Conservation (phyloP, 345 rosid genomes). For the Salix udensis region DNA sequence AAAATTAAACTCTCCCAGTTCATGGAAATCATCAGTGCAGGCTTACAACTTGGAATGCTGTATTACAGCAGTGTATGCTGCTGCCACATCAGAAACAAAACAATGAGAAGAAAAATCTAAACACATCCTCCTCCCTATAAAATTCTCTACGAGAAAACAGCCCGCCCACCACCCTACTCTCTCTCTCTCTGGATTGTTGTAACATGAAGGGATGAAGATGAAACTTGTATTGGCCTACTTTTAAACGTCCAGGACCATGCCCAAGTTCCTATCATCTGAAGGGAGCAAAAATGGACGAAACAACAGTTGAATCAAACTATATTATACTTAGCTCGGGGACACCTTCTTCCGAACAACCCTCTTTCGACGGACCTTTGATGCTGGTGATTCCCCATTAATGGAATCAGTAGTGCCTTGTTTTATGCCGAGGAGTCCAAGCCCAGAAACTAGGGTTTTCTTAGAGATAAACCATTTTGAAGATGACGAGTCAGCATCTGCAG, state of each 20-base stretch:
- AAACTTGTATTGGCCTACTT: neutral
- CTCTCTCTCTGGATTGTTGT: neutral
- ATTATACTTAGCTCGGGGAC: constrained; percentile 38
- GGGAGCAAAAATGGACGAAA: neutral
- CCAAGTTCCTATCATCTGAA: neutral
- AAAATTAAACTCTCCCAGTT: neutral
- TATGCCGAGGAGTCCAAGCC: constrained; percentile 74
- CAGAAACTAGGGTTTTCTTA: constrained; percentile 68
- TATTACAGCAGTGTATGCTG: neutral
- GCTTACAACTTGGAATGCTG: neutral
- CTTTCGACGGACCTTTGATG: constrained; percentile 71
- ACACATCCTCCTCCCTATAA: constrained; percentile 5
- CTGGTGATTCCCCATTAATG: constrained; percentile 35
- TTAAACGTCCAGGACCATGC: neutral
- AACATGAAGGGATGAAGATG: neutral
- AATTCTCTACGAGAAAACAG: neutral
- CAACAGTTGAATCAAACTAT: neutral
- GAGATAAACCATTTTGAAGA: constrained; percentile 81
- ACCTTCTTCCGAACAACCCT: constrained; percentile 82
- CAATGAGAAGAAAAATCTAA: neutral
- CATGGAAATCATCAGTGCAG: neutral
- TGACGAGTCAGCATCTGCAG: constrained; percentile 40
- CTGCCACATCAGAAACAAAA: neutral
- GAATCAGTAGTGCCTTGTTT: constrained; percentile 48
- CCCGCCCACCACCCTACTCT: too few species aligned